Conservation (phyloP, 495 filamentous ascomycete genomes). For the Penicillium dipodomyicola region DNA sequence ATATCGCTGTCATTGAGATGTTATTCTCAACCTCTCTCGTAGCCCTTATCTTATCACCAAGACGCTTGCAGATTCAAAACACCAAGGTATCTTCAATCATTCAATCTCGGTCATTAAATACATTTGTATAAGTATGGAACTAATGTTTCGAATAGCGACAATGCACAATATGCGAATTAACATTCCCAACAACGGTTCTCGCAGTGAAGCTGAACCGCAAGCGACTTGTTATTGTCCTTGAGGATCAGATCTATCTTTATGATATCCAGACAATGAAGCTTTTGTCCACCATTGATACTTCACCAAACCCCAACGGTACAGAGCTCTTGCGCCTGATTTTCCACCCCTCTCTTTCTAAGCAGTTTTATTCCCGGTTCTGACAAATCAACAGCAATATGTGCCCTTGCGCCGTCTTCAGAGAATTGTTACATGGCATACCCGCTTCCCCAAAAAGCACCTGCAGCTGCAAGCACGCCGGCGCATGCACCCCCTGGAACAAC, state of each 20-base stretch:
- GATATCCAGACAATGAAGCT: slow-evolving; percentile 98
- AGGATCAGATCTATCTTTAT: slow-evolving; percentile 95
- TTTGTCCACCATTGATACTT: slow-evolving; percentile 84
- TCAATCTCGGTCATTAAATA: background rate
- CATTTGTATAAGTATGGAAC: background rate
- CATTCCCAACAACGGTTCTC: slow-evolving; percentile 89
- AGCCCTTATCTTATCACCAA: slow-evolving; percentile 82
- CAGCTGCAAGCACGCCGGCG: slow-evolving; percentile 65
- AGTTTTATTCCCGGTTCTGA: slow-evolving; percentile 18
- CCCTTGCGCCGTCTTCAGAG: slow-evolving; percentile 91
- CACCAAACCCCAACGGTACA: slow-evolving; percentile 80
- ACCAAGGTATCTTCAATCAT: slow-evolving; percentile 71
- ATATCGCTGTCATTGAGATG: slow-evolving; percentile 96
- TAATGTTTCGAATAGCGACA: slow-evolving; percentile 57
- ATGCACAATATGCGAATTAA: slow-evolving; percentile 97
- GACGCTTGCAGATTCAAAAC: slow-evolving; percentile 91
- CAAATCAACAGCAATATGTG: slow-evolving; percentile 68
- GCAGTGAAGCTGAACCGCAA: slow-evolving; percentile 93
- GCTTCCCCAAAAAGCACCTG: slow-evolving; percentile 73
- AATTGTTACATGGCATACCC: slow-evolving; percentile 93
- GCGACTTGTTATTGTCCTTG: slow-evolving; percentile 85
- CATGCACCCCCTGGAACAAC: slow-evolving; percentile 76
- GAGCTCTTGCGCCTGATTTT: background rate
- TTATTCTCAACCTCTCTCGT: slow-evolving; percentile 98
- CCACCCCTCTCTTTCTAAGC: background rate